Base-by-base conservation (phyloP, 371 early-diverging fungal species). In the Sporodiniella umbellata region DNA sequence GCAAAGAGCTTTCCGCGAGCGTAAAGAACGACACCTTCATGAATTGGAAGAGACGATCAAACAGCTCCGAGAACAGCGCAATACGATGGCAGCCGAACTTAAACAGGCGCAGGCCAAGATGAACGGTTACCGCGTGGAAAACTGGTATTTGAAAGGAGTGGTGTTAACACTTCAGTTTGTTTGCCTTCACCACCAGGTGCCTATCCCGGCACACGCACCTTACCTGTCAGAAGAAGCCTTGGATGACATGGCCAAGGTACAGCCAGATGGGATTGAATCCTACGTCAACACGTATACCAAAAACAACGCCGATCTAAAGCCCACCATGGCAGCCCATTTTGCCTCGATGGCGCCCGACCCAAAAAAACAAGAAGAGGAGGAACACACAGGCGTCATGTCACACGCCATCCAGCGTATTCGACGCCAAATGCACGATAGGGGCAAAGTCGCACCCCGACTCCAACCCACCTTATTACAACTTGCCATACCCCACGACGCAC, bases 1-100 rank as follows among this genome's bases (percentile, higher is more conserved):
- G 0, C 89, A 89, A 56, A 65, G 89, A 2, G 89, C 89, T 1
- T 89, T 89, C 54, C 74, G 89, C 14, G 87, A 89, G 59, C 82
- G 89, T 39, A 87, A 87, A 64, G 86, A 88, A 59, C 60, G 76
- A n/a, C 84, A 89, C 43, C 56, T 87, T 10, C 64, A 74, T 24
- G 73, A 81, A 8, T 64, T 89, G 14, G 89, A 89, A 54, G 66
- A 56, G 22, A 73, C 79, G 4, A 83, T 89, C 48, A 68, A 75
- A 42, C 75, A 75, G n/a, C 62, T 89, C 19, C 64, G 79, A 26
- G 83, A 85, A 25, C 75, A 66, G 44, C 62, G 76, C 30, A 62
- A 74, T 35, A 56, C 60, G 21, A 45, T 63, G 2, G 28, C 47
- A 1, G 53, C 67, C 33, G 86, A 86, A 49, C 56, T 75, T 15